Evolutionary conservation across 2,329 filamentous ascomycete species (phyloP).

Genomic region (Fusarium concolor): DNA sequence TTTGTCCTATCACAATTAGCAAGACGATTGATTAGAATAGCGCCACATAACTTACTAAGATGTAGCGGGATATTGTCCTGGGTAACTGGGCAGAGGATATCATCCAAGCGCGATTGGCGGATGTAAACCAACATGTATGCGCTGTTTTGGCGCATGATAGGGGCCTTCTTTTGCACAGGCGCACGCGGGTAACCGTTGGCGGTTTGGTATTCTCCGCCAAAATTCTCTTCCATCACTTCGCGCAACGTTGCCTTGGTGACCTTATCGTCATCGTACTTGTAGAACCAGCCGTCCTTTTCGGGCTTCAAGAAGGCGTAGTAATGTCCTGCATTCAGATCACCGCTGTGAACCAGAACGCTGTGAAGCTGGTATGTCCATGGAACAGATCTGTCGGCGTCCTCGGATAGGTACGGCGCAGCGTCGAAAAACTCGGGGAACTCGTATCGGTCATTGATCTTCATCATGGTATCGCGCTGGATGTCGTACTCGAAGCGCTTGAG

Average conservation of each 20-base stretch:
- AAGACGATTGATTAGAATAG: background rate
- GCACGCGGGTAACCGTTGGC: slow-evolving; percentile 61
- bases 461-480: slow-evolving; percentile 95
- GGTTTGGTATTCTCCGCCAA: slow-evolving; percentile 83
- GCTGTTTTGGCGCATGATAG: slow-evolving; percentile 77
- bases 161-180: slow-evolving; percentile 65
- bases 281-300: slow-evolving; percentile 91
- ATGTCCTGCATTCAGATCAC: slow-evolving; percentile 95
- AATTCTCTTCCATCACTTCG: slow-evolving; percentile 96
- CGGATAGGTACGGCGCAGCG: slow-evolving; percentile 86
- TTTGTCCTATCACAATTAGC: slow-evolving; percentile 64
- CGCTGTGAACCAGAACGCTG: slow-evolving; percentile 94
- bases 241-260: slow-evolving; percentile 93
- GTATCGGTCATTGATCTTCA: slow-evolving; percentile 96
- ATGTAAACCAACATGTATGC: slow-evolving; percentile 99
- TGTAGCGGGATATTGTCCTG: slow-evolving; percentile 84
- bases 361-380: slow-evolving; percentile 93
- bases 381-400: slow-evolving; percentile 87
- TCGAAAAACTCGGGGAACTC: slow-evolving; percentile 89
- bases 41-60: slow-evolving; percentile 68
- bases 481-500: slow-evolving; percentile 99
- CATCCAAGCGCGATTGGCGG: slow-evolving; percentile 84
- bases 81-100: slow-evolving; percentile 81
- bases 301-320: slow-evolving; percentile 99
- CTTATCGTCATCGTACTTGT: slow-evolving; percentile 96